A percentile compares a stretch with the other conserved stretches of the same genome.
These are phyloP conservation scores for Backusella mclennaniae DNA, from an alignment of 192 early-diverging fungal genomes.

Conservation along the genomic window DNA sequence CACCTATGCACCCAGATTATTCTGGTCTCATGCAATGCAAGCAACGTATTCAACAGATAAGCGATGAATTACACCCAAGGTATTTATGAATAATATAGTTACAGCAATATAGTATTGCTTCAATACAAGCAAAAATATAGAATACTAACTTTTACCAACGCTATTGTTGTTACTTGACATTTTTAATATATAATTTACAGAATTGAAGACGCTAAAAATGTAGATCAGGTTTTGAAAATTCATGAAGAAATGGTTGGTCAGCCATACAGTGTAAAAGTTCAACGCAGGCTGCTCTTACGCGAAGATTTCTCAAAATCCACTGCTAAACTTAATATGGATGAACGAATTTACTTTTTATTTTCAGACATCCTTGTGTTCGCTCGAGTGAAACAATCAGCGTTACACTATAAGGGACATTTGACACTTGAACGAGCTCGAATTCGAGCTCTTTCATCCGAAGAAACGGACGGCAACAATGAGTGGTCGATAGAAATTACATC, in stretches of 20 bases:
- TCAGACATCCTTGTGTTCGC: constrained; percentile 29
- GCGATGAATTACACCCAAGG: constrained; percentile 12
- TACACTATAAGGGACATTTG: constrained; percentile 31
- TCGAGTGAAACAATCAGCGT: constrained; percentile 5
- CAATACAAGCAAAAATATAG: not conserved
- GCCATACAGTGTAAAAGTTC: constrained; percentile 21
- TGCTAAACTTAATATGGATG: constrained; percentile 7
- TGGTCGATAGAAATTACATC: constrained; percentile 17
- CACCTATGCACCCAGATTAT: constrained; percentile 37
- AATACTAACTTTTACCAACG: not conserved
- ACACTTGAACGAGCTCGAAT: constrained; percentile 13
- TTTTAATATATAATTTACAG: not conserved
- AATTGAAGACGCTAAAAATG: constrained; percentile 18
- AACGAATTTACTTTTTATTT: constrained; percentile 24
- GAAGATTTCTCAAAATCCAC: constrained; percentile 13
- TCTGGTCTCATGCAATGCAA: constrained; percentile 19
- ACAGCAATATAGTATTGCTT: not conserved
- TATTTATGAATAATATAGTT: constrained; percentile 5
- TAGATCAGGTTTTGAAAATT: constrained; percentile 22
- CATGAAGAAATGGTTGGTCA: constrained; percentile 12
- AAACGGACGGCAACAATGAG: not conserved
- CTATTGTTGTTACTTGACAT: not conserved
- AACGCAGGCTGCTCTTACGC: constrained; percentile 17
- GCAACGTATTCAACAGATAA: constrained; percentile 14
- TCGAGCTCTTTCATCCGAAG: not conserved